Conservation (phyloP, 495 filamentous ascomycete species). For the Cenococcum geophilum region DNA sequence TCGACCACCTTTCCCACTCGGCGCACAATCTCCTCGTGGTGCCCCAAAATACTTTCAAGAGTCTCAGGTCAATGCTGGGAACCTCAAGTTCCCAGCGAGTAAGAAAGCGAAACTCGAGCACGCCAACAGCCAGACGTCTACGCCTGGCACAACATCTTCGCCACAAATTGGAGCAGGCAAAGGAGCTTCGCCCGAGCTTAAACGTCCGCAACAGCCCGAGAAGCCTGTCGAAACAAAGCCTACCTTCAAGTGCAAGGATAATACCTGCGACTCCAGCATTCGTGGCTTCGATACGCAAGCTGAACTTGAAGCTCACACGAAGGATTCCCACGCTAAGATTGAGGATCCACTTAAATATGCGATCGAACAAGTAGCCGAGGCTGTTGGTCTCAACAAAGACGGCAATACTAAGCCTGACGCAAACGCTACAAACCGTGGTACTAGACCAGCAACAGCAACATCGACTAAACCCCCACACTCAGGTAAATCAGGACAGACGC, state of each 20-base stretch:
- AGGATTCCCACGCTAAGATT: constrained; percentile 50
- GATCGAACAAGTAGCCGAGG: constrained; percentile 42
- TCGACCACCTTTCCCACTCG: constrained; percentile 61
- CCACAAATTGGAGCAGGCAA: constrained; percentile 43
- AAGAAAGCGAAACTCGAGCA: constrained; percentile 49
- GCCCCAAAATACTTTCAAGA: constrained; percentile 52
- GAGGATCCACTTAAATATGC: constrained; percentile 49
- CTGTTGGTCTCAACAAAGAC: constrained; percentile 45
- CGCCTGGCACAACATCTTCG: constrained; percentile 40
- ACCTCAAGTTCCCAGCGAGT: constrained; percentile 48
- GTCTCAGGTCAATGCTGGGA: constrained; percentile 43
- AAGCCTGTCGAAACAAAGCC: constrained; percentile 29
- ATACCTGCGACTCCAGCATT: constrained; percentile 43
- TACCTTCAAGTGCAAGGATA: constrained; percentile 43
- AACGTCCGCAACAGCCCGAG: constrained; percentile 34
- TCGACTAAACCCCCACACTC: constrained; percentile 16
- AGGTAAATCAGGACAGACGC: constrained; percentile 27
- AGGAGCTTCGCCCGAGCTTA: constrained; percentile 42
- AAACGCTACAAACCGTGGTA: constrained; percentile 9
- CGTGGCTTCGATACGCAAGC: constrained; percentile 51
- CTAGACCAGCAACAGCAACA: constrained; percentile 12
- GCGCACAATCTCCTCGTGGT: constrained; percentile 64
- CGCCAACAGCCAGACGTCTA: constrained; percentile 21
- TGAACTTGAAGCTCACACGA: constrained; percentile 45
- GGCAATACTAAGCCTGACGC: constrained; percentile 34